These are phyloP conservation scores for Neurospora tetraspora DNA, from an alignment of 495 filamentous ascomycete genomes.

Conservation along the genomic window DNA sequence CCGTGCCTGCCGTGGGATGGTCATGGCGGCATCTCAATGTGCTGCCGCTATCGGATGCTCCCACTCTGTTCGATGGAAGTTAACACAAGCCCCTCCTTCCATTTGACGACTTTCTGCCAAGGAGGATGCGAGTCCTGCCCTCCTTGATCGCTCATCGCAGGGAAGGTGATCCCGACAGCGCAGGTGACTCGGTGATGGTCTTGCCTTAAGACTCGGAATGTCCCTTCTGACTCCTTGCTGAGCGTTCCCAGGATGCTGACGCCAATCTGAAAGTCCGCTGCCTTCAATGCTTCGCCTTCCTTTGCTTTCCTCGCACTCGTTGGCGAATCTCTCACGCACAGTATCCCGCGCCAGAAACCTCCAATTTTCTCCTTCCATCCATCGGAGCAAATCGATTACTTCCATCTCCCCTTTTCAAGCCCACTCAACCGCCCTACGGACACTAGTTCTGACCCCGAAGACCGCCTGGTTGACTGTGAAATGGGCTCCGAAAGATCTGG, in stretches of 20 bases:
- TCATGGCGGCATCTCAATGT: background rate
- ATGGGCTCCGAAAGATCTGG: background rate
- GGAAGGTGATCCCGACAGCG: background rate
- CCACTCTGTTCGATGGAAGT: background rate
- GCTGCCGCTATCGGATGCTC: background rate
- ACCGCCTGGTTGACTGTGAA: background rate
- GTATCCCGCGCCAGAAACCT: background rate
- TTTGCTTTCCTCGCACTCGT: background rate
- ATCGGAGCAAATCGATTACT: background rate
- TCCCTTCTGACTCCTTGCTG: background rate
- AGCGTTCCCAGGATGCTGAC: background rate
- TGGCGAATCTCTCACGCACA: background rate
- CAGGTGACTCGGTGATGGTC: background rate
- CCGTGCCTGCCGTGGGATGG: background rate
- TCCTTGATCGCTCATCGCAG: background rate
- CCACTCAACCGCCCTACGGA: no score
- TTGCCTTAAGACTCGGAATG: background rate
- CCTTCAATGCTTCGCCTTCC: background rate
- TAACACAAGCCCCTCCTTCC: background rate
- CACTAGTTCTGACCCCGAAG: no score
- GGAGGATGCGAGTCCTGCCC: background rate
- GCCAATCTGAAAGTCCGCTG: background rate
- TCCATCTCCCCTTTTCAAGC: background rate
- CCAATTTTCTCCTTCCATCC: background rate
- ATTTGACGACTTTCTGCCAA: background rate